These are phyloP conservation scores for Tephrocybe rancida DNA, from an alignment of 768 basidiomycete genomes.

Conservation along the genomic window DNA sequence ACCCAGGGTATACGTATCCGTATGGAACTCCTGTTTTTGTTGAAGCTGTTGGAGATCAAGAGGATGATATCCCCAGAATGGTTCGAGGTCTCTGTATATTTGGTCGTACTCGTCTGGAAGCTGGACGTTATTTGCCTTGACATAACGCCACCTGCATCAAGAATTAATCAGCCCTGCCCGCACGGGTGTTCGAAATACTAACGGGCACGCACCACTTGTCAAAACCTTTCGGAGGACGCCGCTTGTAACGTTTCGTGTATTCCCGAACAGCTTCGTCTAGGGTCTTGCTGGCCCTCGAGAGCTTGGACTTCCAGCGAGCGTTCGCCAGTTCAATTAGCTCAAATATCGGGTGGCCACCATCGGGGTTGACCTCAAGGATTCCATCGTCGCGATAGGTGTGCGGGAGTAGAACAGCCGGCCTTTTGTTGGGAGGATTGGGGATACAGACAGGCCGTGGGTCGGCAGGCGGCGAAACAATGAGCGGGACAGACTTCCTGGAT, in stretches of 20 bases:
- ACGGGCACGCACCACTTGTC: conserved; percentile 71
- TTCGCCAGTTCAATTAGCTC: conserved; percentile 76
- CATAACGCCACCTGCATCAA: conserved; percentile 45
- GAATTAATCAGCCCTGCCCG: neutral
- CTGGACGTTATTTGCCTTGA: conserved; percentile 43
- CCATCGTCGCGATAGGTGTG: conserved; percentile 40
- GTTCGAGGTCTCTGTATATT: conserved; percentile 43
- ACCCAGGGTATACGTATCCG: conserved; percentile 37
- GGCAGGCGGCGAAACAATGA: neutral
- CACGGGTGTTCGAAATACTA: neutral
- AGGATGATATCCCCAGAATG: conserved; percentile 45
- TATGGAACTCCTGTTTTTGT: conserved; percentile 26
- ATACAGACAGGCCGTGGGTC: conserved; percentile 6
- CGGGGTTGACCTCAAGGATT: conserved; percentile 39
- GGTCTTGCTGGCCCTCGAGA: conserved; percentile 73
- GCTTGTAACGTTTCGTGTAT: conserved; percentile 74
- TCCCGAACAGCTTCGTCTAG: conserved; percentile 74
- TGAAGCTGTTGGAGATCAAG: conserved; percentile 29
- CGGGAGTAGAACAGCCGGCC: conserved; percentile 21
- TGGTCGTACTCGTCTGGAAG: conserved; percentile 59
- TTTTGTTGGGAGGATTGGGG: neutral
- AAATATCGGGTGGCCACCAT: conserved; percentile 72
- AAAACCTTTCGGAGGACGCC: conserved; percentile 85
- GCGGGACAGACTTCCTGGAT: neutral
- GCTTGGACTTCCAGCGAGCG: conserved; percentile 54